phyloP scores from a whole-genome alignment of 345 rosid species.

The Jatropha curcas region DNA sequence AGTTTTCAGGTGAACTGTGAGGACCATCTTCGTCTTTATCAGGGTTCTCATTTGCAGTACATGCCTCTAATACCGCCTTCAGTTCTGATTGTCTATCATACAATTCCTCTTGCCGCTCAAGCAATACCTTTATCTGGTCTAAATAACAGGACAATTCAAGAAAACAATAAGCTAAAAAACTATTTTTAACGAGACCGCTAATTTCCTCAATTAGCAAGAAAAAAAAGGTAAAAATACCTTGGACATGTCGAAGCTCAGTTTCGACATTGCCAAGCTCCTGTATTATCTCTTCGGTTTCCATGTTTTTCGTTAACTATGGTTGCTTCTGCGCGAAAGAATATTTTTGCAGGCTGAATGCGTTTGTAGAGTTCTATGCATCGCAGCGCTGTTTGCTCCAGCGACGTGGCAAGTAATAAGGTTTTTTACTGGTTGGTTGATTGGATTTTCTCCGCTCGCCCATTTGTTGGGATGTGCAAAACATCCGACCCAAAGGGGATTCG shows the following conservation, averaged over 20 bases:
- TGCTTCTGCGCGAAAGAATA: neutral
- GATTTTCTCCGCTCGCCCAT: too few relatives aligned
- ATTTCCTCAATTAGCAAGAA: neutral
- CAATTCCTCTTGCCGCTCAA: conserved; percentile 76
- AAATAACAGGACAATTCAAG: neutral
- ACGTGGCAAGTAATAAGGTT: too few relatives aligned
- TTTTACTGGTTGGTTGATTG: too few relatives aligned
- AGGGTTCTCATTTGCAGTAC: conserved; percentile 22
- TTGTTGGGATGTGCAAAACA: too few relatives aligned
- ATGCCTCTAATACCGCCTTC: conserved; percentile 54
- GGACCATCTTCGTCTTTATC: conserved; percentile 22
- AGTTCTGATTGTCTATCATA: conserved; percentile 68
- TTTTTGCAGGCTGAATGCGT: too few relatives aligned
- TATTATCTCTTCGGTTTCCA: conserved; percentile 54
- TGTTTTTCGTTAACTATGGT: conserved; percentile 6
- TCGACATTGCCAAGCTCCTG: conserved; percentile 66
- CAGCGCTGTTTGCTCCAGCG: too few relatives aligned
- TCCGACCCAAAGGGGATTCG: too few relatives aligned
- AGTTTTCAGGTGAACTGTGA: conserved; percentile 42
- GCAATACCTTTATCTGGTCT: conserved; percentile 69
- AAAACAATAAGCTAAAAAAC: neutral
- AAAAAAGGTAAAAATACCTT: conserved; percentile 44
- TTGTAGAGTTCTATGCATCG: too few relatives aligned
- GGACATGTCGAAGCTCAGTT: conserved; percentile 56
- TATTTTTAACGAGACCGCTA: neutral